phyloP scores from a whole-genome alignment of 1,139 yeast species.

The Yamadazyma sp. region DNA sequence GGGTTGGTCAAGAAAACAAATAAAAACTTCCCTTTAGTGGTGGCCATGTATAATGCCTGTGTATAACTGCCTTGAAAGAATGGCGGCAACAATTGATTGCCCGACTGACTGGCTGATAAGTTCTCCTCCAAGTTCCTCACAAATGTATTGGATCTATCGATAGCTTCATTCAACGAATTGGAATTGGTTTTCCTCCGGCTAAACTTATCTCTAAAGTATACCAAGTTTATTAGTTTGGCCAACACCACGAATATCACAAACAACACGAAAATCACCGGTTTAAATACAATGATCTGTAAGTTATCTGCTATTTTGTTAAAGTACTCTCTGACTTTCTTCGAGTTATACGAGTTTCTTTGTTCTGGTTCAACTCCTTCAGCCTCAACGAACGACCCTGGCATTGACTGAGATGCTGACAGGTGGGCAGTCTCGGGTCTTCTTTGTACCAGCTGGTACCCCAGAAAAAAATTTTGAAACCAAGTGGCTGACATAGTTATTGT shows the following conservation, averaged over 20 bases:
- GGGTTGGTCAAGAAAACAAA: constrained; percentile 74
- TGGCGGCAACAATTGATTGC: constrained; percentile 29
- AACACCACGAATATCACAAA: constrained; percentile 25
- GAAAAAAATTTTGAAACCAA: constrained; percentile 8
- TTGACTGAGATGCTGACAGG: constrained; percentile 1
- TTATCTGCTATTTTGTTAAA: constrained; percentile 29
- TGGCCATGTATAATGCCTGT: constrained; percentile 69
- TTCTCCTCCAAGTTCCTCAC: constrained; percentile 38
- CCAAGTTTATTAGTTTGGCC: constrained; percentile 24
- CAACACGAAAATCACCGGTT: constrained; percentile 29
- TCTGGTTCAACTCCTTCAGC: constrained; percentile 9
- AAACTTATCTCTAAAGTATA: constrained; percentile 28
- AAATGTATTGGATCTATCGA: constrained; percentile 35
- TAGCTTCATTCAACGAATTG: constrained; percentile 24
- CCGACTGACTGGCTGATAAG: constrained; percentile 22
- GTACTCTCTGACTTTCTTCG: constrained; percentile 33
- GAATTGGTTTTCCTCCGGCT: constrained; percentile 6
- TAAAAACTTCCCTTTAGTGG: constrained; percentile 66
- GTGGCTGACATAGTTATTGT: constrained; percentile 5
- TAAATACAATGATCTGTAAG: constrained; percentile 21
- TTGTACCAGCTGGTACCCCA: constrained; percentile 12
- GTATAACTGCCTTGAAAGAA: constrained; percentile 77
- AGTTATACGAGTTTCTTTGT: constrained; percentile 14
- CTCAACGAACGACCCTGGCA: constrained; percentile 15
- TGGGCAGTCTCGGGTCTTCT: constrained; percentile 2